These are phyloP conservation scores for Afroboletus lepidellus DNA, from an alignment of 1,284 basidiomycete genomes.

Conservation along the genomic window DNA sequence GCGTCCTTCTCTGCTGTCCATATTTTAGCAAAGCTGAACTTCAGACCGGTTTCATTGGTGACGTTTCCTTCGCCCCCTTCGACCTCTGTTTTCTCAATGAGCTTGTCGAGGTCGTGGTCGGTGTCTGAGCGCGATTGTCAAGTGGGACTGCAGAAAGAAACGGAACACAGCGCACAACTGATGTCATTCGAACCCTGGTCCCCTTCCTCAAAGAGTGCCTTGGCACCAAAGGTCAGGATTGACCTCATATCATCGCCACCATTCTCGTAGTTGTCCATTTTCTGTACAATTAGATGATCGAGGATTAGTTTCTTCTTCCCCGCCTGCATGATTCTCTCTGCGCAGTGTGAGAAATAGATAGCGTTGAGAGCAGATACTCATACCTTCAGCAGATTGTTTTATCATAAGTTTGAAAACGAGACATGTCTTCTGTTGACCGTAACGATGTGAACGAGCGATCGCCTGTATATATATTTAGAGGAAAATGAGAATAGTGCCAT, in stretches of 20 bases:
- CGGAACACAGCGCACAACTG: slow-evolving; percentile 50
- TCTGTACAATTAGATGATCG: slow-evolving; percentile 91
- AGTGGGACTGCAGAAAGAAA: slow-evolving; percentile 46
- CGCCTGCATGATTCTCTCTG: slow-evolving; percentile 84
- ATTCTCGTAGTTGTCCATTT: slow-evolving; percentile 81
- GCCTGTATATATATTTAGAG: slow-evolving; percentile 51
- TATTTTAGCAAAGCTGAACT: slow-evolving; percentile 84
- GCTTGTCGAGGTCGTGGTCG: slow-evolving; percentile 74
- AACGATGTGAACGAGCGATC: slow-evolving; percentile 86
- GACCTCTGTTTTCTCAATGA: slow-evolving; percentile 80
- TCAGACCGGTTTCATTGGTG: slow-evolving; percentile 43
- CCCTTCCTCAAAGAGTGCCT: slow-evolving; percentile 70
- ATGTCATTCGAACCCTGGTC: slow-evolving; percentile 60
- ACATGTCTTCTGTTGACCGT: slow-evolving; percentile 78
- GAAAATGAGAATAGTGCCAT: slow-evolving; percentile 1
- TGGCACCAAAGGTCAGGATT: slow-evolving; percentile 81
- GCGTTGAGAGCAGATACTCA: background rate
- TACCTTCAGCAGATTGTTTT: slow-evolving; percentile 86
- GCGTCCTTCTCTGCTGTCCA: slow-evolving; percentile 78
- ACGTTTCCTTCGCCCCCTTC: slow-evolving; percentile 61
- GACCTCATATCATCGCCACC: slow-evolving; percentile 73
- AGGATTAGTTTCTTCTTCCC: slow-evolving; percentile 90
- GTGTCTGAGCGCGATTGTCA: slow-evolving; percentile 59
- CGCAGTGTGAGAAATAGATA: slow-evolving; percentile 6
- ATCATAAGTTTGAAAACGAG: slow-evolving; percentile 92